phyloP scores from a whole-genome alignment of 139 green algal genomes.

The Chlorella sp. region DNA sequence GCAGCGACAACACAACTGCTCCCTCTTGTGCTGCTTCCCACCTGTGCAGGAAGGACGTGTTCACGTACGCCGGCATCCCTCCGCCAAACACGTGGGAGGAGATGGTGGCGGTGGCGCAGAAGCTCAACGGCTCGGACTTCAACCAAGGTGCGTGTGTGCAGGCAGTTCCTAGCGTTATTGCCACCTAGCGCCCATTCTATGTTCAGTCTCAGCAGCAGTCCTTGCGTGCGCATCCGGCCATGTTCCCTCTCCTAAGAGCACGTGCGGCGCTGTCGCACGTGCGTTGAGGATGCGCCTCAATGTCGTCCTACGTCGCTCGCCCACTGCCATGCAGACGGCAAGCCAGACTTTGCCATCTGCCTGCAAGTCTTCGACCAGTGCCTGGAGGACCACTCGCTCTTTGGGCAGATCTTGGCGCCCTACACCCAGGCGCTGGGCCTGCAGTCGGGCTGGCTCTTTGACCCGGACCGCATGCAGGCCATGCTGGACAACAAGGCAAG shows the following conservation, averaged over 20 bases:
- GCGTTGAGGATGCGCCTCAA: too few species aligned
- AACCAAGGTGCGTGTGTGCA: too few species aligned
- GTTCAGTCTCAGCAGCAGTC: too few species aligned
- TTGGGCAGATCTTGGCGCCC: constrained; percentile 9
- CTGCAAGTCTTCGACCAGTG: constrained; percentile 11
- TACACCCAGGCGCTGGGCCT: constrained; percentile 12
- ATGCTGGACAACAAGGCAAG: constrained; percentile 14
- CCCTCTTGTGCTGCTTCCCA: too few species aligned
- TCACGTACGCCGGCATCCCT: neutral
- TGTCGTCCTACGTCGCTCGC: too few species aligned
- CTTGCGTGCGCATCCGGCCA: too few species aligned
- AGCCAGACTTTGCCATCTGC: constrained; percentile 11
- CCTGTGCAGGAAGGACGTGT: neutral
- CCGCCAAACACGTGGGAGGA: neutral
- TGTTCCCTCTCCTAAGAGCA: too few species aligned
- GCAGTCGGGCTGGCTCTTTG: constrained; percentile 12
- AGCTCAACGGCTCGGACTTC: constrained; percentile 17
- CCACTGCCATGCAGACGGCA: constrained; percentile 8
- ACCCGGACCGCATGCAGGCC: constrained; percentile 5
- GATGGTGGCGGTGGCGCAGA: neutral
- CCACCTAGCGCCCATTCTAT: too few species aligned
- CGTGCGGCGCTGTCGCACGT: too few species aligned
- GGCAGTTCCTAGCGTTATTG: too few species aligned
- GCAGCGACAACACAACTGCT: too few species aligned
- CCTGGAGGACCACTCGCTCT: constrained; percentile 10